Base-by-base conservation (phyloP, 2,329 filamentous ascomycete genomes). In the Aspergillus sp. region DNA sequence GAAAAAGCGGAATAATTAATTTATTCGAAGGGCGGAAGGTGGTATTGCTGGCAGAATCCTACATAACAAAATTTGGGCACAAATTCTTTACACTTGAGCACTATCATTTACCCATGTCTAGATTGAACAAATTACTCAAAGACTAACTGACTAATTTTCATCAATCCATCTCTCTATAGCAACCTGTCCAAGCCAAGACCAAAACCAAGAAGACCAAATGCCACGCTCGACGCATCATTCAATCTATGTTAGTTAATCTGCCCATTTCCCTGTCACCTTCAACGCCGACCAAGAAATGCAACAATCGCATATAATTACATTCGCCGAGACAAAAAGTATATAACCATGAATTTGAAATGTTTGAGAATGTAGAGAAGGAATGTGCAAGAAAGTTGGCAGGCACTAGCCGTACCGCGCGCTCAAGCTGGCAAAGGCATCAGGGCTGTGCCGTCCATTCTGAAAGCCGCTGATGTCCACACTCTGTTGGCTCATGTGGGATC, bases 391-490 rank as follows among this genome's bases (percentile, higher is more conserved):
- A 24, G 54, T 24, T 29, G 56, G 31, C 53, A 29, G 1, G 2
- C 51, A 52, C 69, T 66, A 73, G 58, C 75, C 71, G 66, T 77
- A 79, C 58, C 79, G 72, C 49, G 80, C 76, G 63, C 80, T 82
- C 64, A 82, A 64, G 68, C 73, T 81, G 24, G 80, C 79, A 72
- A 82, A 82, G 9, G 80, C 78, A 69, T 82, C 80, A 6, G 80
- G 80, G 63, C 80, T 82, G 63, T 82, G 79, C 36, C 80, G 72
- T 4, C 80, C 80, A 56, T 67, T 79, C 58, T 81, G 78, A 42
- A 79, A 67, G 14, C 76, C 76, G 54, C 73, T 79, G 56, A 82
- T 73, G 63, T 81, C 79, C 45, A 82, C 75, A 54, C 80, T 82
- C 52, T 78, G 80, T 60, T 80, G 77, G 67, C 80, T 82, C 67